Conservation (phyloP, 1,284 basidiomycete genomes). For the Melampsora americana region DNA sequence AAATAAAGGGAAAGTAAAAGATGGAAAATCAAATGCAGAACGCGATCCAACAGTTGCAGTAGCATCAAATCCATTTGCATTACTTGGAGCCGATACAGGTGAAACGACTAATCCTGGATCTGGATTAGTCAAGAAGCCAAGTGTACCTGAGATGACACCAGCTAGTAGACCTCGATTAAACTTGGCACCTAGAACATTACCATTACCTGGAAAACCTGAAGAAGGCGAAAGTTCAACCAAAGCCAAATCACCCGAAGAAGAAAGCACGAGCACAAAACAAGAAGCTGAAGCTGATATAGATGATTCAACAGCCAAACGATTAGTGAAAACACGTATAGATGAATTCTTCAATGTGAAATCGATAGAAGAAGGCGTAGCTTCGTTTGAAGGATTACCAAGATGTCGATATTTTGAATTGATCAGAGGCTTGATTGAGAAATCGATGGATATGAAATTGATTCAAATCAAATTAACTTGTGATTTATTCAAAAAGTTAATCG, state of each 20-base stretch:
- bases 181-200: slow-evolving; percentile 33
- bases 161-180: slow-evolving; percentile 31
- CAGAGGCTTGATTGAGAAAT: background rate
- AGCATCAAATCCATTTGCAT: slow-evolving; percentile 39
- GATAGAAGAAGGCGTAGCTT: background rate
- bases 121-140: slow-evolving; percentile 24
- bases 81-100: slow-evolving; percentile 11
- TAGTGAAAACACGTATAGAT: background rate
- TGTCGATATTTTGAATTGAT: slow-evolving; percentile 3
- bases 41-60: slow-evolving; percentile 30
- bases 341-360: slow-evolving; percentile 2
- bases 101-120: background rate
- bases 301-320: background rate
- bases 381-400: background rate
- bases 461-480: slow-evolving; percentile 2
- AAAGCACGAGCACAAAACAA: background rate
- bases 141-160: slow-evolving; percentile 14
- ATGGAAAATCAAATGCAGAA: slow-evolving; percentile 12
- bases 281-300: background rate
- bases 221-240: background rate
- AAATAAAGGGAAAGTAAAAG: slow-evolving; percentile 39
- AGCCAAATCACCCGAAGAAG: background rate
- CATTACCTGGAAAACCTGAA: slow-evolving; percentile 15
- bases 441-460: slow-evolving; percentile 2
- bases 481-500: slow-evolving; percentile 8